Evolutionary conservation across 257 asterid genomes (phyloP).

Genomic region (Solanum tarijense): DNA sequence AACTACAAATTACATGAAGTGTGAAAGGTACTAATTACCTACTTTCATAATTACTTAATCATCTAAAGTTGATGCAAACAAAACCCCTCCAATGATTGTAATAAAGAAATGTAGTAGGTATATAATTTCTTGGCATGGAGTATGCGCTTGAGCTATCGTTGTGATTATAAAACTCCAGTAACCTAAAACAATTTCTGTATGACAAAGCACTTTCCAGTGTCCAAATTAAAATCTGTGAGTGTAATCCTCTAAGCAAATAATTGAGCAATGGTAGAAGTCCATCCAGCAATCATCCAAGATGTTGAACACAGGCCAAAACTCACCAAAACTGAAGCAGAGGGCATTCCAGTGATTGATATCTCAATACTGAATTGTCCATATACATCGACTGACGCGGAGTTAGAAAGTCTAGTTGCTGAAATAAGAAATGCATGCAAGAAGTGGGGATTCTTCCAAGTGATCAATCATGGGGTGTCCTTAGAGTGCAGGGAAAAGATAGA

Average conservation of each 20-base stretch:
- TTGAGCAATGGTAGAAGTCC: slow-evolving; percentile 48
- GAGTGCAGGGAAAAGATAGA: slow-evolving; percentile 33
- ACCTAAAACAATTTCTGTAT: neutral
- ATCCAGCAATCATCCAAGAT: slow-evolving; percentile 45
- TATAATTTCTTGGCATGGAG: neutral
- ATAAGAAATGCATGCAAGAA: slow-evolving; percentile 45
- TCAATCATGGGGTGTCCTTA: slow-evolving; percentile 67
- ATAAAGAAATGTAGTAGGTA: neutral
- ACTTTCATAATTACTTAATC: neutral
- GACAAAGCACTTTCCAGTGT: neutral
- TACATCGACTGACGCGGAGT: neutral
- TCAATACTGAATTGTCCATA: slow-evolving; percentile 20
- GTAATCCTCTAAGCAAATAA: neutral
- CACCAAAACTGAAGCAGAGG: slow-evolving; percentile 24
- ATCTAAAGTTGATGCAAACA: neutral
- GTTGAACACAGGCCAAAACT: slow-evolving; percentile 55
- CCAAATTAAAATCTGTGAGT: neutral
- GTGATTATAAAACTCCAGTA: neutral
- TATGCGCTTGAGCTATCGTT: neutral
- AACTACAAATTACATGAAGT: too few relatives aligned
- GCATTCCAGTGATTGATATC: slow-evolving; percentile 63
- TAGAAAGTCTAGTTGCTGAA: slow-evolving; percentile 27
- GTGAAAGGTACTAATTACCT: neutral
- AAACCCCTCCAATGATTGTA: neutral
- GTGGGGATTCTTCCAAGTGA: slow-evolving; percentile 81